Evolutionary conservation across 2,329 filamentous ascomycete species (phyloP), one percentile per base, ranked within the genome.

Genomic region (Fusarium tanahbumbuense): DNA sequence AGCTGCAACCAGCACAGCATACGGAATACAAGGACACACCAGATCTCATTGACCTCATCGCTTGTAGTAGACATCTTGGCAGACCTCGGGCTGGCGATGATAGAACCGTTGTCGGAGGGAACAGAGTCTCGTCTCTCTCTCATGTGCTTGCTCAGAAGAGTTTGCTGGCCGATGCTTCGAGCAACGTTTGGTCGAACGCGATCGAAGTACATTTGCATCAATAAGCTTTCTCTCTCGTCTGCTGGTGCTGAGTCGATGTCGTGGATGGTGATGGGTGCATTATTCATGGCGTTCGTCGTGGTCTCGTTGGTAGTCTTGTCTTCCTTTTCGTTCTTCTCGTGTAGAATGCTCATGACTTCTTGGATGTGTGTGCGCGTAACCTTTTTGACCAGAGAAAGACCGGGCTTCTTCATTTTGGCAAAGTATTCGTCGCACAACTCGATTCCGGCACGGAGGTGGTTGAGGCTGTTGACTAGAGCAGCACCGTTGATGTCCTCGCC

Each of bases 1-100:
- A 81, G 55, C 28, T 78, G 68, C 12, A 81, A 32, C 80, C 80
- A 81, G 42, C 77, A 80, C 6, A 81, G 25, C 80, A 81, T 81
- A 12, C 79, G 67, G 42, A 80, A 80, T 1, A 82, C 70, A n/a
- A 81, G 72, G 5, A 70, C 71, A 20, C 78, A 73, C 79, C 79
- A 81, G 9, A 77, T 73, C 0, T 75, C 70, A 16, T 67, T 74
- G 1, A 69, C 46, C 13, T 66, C 53, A 0, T 30, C 9, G 6
- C 60, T 40, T 1, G 46, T 37, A 1, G 44, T 44, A 2, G 60
- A 22, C 1, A 30, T 44, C n/a, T 50, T 48, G 0, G 3, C 13
- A 16, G 30, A 16, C 7, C 56, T 64, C 0, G n/a, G 7, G 8
- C 11, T 48, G 2, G 8, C 16, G 1, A 27, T 12, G 4, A 16